Base-by-base conservation (phyloP, 768 basidiomycete species). In the Paxillus rubicundulus region DNA sequence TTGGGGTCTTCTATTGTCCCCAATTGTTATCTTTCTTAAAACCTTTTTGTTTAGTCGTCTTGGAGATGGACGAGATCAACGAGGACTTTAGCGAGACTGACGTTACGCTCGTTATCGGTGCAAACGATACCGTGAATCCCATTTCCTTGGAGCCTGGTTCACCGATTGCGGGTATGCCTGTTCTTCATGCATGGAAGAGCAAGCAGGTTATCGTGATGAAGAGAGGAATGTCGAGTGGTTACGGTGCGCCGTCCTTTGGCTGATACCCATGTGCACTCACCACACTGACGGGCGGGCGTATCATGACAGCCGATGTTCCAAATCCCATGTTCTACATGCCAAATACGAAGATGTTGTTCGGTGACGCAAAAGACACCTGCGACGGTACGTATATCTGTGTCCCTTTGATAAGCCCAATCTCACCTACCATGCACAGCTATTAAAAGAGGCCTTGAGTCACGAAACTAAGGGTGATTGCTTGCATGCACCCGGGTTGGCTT, bases 261-360 rank as follows among this genome's bases (percentile, higher is more conserved):
- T 17, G 10, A 32, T 21, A 17, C 17, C 21, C 5, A 14, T n/a
- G 16, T 10, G 5, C 32, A 45, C 37, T 16, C 38, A 12, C 33
- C 13, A 16, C 5, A 5, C 34, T 56, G 40, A 63, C 44, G 36
- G 34, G 14, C 9, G 37, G 50, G 9, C 18, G 9, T 34, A 37
- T 40, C 14, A 1, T 39, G 56, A 45, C 68, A 88, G 91, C 92
- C 47, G 91, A 93, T 65, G 91, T 93, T 9, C 92, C 89, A 10
- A 94, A 94, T 66, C 92, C 92, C 17, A 88, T 94, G 86, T 94
- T 94, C 77, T 94, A 89, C 70, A 90, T 92, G 86, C 82, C 85
- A 18, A 85, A 86, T 41, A 88, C 92, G 20, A 89, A 86, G 73
- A 94, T 94, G 92, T 61, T 94, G 56, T 94, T 94, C 60, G 92